These are phyloP conservation scores for Orbilia javanica DNA, from an alignment of 2,329 filamentous ascomycete species.

Conservation along the genomic window DNA sequence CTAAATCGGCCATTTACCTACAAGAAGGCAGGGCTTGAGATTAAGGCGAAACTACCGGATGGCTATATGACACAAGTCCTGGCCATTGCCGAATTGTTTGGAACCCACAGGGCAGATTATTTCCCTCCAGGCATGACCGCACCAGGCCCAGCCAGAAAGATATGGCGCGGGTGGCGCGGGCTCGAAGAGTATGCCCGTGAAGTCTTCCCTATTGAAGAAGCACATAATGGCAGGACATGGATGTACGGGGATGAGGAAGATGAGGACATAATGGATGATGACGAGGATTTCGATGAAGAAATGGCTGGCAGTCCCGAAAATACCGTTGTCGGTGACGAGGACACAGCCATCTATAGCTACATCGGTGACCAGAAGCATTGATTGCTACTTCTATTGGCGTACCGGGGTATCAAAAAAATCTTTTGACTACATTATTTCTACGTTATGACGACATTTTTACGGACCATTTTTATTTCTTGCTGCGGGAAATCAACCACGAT, in stretches of 20 bases:
- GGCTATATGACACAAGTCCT: constrained; percentile 91
- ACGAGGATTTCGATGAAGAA: constrained; percentile 49
- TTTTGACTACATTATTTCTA: constrained; percentile 26
- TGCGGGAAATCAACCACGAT: constrained; percentile 30
- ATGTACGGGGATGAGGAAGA: constrained; percentile 75
- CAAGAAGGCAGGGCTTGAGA: constrained; percentile 80
- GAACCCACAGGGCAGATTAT: constrained; percentile 64
- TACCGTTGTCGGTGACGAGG: constrained; percentile 54
- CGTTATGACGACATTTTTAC: constrained; percentile 40
- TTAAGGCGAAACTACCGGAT: constrained; percentile 85
- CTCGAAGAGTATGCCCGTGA: constrained; percentile 95
- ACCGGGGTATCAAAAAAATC: constrained; percentile 32
- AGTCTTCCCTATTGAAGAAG: constrained; percentile 93
- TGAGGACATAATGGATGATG: constrained; percentile 60
- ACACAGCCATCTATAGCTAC: constrained; percentile 45
- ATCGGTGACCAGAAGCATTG: constrained; percentile 38
- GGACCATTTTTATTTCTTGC: constrained; percentile 19
- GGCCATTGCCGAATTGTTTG: constrained; percentile 74
- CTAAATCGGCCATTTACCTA: constrained; percentile 84
- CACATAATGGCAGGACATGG: constrained; percentile 93
- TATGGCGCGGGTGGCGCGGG: constrained; percentile 92
- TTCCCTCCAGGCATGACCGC: constrained; percentile 70
- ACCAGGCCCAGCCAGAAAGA: constrained; percentile 79
- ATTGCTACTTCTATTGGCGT: constrained; percentile 48
- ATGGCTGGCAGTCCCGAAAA: constrained; percentile 55